These are phyloP conservation scores for Torulaspora microellipsoides DNA, from an alignment of 805 yeast genomes.

Conservation along the genomic window DNA sequence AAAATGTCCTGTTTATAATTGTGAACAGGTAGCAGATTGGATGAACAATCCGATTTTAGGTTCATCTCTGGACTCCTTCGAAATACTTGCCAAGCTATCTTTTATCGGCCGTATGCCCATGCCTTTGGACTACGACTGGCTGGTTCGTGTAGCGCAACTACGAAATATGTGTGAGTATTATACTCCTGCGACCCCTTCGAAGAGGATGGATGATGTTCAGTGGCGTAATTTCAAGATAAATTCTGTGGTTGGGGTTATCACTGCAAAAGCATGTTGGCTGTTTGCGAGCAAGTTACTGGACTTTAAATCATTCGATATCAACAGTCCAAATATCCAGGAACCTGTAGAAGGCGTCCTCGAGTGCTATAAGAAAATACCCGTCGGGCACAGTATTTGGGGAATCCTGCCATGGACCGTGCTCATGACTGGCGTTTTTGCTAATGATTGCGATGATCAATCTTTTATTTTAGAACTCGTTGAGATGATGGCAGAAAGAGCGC, in stretches of 20 bases:
- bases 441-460: conserved; percentile 12
- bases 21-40: conserved; percentile 33
- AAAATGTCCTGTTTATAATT: conserved; percentile 21
- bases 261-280: conserved; percentile 20
- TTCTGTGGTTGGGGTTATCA: conserved; percentile 16
- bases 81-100: conserved; percentile 36
- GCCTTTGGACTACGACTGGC: conserved; percentile 15
- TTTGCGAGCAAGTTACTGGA: conserved; percentile 16
- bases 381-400: conserved; percentile 18
- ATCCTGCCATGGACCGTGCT: conserved; percentile 21
- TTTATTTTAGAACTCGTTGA: conserved; percentile 12
- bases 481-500: conserved; percentile 20
- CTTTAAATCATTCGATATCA: conserved; percentile 9
- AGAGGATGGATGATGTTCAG: conserved; percentile 12
- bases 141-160: conserved; percentile 12
- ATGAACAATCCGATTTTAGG: conserved; percentile 43
- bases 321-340: conserved; percentile 12
- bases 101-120: conserved; percentile 33
- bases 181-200: conserved; percentile 17
- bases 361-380: conserved; percentile 17
- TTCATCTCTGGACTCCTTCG: conserved; percentile 37
- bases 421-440: conserved; percentile 17
- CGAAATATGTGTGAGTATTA: conserved; percentile 19
- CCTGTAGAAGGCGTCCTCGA: conserved; percentile 14
- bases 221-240: conserved; percentile 19